These are phyloP conservation scores for Plasmodium reichenowi DNA, from an alignment of 169 alveolate genomes.

Conservation along the genomic window DNA sequence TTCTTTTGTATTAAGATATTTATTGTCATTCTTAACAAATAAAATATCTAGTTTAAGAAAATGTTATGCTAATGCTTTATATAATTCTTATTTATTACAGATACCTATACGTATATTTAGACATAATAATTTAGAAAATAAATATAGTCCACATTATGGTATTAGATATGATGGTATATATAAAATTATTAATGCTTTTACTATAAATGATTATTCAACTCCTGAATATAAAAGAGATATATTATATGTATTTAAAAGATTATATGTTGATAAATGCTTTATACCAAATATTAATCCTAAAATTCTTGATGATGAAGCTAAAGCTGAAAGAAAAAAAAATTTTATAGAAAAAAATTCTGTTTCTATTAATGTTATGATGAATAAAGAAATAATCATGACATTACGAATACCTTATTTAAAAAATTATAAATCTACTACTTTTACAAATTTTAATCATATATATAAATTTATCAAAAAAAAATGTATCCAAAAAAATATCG, in stretches of 20 bases:
- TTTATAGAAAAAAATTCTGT: constrained; percentile 54
- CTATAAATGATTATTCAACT: constrained; percentile 58
- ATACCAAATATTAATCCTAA: constrained; percentile 20
- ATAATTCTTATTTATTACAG: constrained; percentile 49
- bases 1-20: constrained; percentile 46
- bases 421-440: constrained; percentile 62
- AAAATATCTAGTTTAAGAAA: constrained; percentile 59
- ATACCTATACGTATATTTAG: constrained; percentile 63
- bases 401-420: constrained; percentile 48
- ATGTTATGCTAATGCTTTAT: constrained; percentile 67
- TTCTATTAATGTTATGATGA: constrained; percentile 34
- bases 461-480: constrained; percentile 37
- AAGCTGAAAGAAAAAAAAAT: constrained; percentile 37
- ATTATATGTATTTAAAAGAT: constrained; percentile 51
- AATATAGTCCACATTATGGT: constrained; percentile 68
- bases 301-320: constrained; percentile 13
- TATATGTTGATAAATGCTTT: constrained; percentile 67
- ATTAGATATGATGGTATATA: constrained; percentile 65
- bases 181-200: constrained; percentile 54
- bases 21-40: constrained; percentile 41
- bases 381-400: constrained; percentile 46
- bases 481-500: constrained; percentile 30
- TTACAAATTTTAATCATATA: constrained; percentile 57
- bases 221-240: constrained; percentile 62
- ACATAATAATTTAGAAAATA: constrained; percentile 40